These are phyloP conservation scores for Eucalyptus tenuipes DNA, from an alignment of 345 rosid species.

Conservation along the genomic window DNA sequence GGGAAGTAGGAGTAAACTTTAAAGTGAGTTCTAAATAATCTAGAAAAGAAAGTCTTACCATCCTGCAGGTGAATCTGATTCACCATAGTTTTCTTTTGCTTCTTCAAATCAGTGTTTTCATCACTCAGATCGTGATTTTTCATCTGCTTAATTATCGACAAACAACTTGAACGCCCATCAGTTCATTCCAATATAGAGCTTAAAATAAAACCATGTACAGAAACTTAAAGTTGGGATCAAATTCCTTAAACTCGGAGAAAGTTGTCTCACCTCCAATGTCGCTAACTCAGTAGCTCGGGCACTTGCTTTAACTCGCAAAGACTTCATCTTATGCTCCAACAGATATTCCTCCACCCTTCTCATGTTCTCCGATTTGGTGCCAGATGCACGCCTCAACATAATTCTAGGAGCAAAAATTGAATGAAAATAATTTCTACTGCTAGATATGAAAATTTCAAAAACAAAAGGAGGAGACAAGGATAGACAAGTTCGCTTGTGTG, in stretches of 20 bases:
- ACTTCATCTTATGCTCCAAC: neutral
- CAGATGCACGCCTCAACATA: neutral
- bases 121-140: neutral
- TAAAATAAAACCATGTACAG: neutral
- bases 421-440: neutral
- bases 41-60: neutral
- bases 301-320: neutral
- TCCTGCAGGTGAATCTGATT: neutral
- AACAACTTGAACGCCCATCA: neutral
- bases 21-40: neutral
- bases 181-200: neutral
- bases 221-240: neutral
- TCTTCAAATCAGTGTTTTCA: neutral
- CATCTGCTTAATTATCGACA: neutral
- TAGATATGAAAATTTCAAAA: neutral
- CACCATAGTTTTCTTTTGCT: neutral
- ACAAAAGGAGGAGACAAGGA: neutral
- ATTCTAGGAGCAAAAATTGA: neutral
- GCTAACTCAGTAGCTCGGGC: neutral
- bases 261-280: neutral
- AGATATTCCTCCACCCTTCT: neutral
- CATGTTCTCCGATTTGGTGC: neutral
- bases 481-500: neutral
- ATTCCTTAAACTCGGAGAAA: neutral
- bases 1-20: neutral